Percentiles rank a stretch among this genome's conserved stretches.
Evolutionary conservation across 257 asterid species (phyloP).

Genomic region (Nicotiana tabacum): DNA sequence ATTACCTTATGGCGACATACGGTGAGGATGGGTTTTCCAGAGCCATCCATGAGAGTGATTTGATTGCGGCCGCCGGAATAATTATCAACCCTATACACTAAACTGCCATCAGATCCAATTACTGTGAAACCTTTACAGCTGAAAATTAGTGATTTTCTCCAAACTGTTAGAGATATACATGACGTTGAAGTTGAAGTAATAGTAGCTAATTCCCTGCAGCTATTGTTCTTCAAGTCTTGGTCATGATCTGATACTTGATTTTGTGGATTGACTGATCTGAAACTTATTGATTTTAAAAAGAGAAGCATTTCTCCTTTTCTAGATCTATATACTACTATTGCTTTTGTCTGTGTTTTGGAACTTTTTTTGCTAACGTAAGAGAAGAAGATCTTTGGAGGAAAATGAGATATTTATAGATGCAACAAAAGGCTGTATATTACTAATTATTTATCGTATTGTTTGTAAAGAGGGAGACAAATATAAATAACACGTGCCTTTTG

Average conservation of each 20-base stretch:
- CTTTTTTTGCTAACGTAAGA: conserved; percentile 18
- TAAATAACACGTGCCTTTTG: background rate
- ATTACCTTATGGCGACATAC: conserved; percentile 56
- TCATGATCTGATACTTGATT: conserved; percentile 23
- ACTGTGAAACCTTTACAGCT: conserved; percentile 76
- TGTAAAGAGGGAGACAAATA: conserved; percentile 3
- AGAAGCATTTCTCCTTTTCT: conserved; percentile 25
- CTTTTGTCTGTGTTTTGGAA: background rate
- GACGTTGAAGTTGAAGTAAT: background rate
- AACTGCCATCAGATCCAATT: conserved; percentile 47
- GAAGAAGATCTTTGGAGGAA: background rate
- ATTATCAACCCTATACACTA: conserved; percentile 67
- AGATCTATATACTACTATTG: background rate
- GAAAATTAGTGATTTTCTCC: conserved; percentile 72
- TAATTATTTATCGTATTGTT: background rate
- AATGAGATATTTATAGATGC: conserved; percentile 20
- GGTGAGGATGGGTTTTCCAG: conserved; percentile 58
- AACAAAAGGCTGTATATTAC: background rate
- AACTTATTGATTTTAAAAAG: conserved; percentile 42
- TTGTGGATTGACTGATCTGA: conserved; percentile 25
- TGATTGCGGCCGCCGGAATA: conserved; percentile 39
- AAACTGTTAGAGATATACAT: conserved; percentile 50
- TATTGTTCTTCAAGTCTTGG: background rate
- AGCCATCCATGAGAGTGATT: conserved; percentile 65
- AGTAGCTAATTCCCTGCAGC: background rate